phyloP scores from a whole-genome alignment of 208 protist genomes.

The Strigomonas oncopelti region DNA sequence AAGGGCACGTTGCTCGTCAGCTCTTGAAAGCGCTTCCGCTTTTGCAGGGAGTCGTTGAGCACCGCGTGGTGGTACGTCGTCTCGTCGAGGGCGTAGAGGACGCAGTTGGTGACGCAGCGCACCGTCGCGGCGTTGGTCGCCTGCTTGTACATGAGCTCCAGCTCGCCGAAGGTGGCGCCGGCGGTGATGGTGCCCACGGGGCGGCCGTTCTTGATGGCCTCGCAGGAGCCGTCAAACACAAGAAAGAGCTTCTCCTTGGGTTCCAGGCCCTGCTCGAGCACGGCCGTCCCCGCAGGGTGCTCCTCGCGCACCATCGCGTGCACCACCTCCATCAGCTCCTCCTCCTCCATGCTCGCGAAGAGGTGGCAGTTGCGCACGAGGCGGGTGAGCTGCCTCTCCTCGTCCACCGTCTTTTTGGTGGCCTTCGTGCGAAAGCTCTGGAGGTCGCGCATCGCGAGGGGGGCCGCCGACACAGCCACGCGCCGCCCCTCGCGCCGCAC shows the following conservation, averaged over 20 bases:
- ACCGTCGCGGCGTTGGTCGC: slow-evolving; percentile 76
- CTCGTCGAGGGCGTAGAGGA: slow-evolving; percentile 80
- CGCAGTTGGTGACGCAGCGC: slow-evolving; percentile 67
- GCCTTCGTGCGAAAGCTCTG: not conserved
- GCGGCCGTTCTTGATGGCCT: slow-evolving; percentile 79
- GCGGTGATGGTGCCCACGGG: slow-evolving; percentile 42
- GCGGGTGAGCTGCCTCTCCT: slow-evolving; percentile 47
- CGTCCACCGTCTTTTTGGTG: slow-evolving; percentile 25
- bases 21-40: slow-evolving; percentile 65
- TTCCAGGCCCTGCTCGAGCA: slow-evolving; percentile 69
- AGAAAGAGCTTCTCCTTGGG: slow-evolving; percentile 72
- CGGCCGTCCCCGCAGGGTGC: slow-evolving; percentile 50
- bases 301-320: slow-evolving; percentile 55
- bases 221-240: slow-evolving; percentile 73
- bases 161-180: slow-evolving; percentile 75
- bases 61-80: slow-evolving; percentile 78
- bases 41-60: slow-evolving; percentile 59
- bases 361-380: slow-evolving; percentile 55
- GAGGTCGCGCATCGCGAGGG: slow-evolving; percentile 23
- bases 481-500: slow-evolving; percentile 41
- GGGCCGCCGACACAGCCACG: slow-evolving; percentile 59
- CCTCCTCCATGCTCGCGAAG: slow-evolving; percentile 65
- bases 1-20: slow-evolving; percentile 67
- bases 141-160: slow-evolving; percentile 88
- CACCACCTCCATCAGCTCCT: slow-evolving; percentile 47